Evolutionary conservation across 164 flowering plant species (phyloP), one percentile per base, ranked within the genome.

Genomic region (Magnolia changhungtana): DNA sequence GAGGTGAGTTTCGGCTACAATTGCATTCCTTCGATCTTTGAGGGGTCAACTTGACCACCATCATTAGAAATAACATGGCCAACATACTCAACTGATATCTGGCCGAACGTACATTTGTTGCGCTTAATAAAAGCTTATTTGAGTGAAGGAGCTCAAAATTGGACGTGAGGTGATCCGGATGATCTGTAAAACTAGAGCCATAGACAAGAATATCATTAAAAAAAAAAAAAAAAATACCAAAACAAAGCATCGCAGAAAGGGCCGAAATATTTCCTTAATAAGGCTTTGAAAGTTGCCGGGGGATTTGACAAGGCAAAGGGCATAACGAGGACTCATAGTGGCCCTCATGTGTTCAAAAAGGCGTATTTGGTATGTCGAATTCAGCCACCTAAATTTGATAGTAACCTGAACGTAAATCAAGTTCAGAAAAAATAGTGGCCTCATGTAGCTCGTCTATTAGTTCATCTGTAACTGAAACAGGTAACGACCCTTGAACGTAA

Each of bases 31-130:
- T 52, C 9, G 18, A 31, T 74, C 20, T 63, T 74, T 14, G 20
- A 8, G 0, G 51, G 67, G 6, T 59, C 66, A 16, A 8, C 66
- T 4, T 18, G 5, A 19, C 37, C 69, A 13, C 58, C 67, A 16
- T 63, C 52, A 2, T 5, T 7, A 61, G 50, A 74, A 19, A 74
- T 61, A 1, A 31, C 20, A 63, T 74, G 76, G 11, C 76, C 76
- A n/a, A 74, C 29, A 20, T 74, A 74, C 2, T 20, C 55, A 8
- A 63, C 51, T 0, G 5, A 7, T 3, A 16, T 11, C 3, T 4
- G 11, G 11, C 19, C n/a, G 3, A 55, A 55, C 4, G 8, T 0
- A 8, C 64, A 72, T 9, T 72, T 55, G 1, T 3, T 7, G 23
- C 10, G 2, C 45, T 59, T 51, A n/a, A 29, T 64, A 72, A 23